Conservation (phyloP, 352 stramenopile species). For the Bremia lactucae region DNA sequence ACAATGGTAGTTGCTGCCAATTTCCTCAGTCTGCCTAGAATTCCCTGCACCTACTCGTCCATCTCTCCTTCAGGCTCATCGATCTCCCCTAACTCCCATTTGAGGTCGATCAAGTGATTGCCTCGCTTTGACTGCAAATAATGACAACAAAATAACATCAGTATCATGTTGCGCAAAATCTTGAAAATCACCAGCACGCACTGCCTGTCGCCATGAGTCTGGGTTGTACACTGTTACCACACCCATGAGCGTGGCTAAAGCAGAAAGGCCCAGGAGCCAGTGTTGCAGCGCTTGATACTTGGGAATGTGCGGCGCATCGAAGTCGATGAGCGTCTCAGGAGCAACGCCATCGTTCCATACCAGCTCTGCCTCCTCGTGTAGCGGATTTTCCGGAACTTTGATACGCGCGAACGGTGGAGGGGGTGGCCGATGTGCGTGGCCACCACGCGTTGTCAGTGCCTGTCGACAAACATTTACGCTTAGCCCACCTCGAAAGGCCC, state of each 20-base stretch:
- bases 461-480: conserved; percentile 44
- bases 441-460: conserved; percentile 35
- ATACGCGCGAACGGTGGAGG: conserved; percentile 76
- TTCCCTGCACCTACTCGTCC: conserved; percentile 37
- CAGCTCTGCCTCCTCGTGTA: conserved; percentile 72
- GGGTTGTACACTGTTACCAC: conserved; percentile 76
- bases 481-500: conserved; percentile 47
- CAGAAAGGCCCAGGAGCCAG: conserved; percentile 43
- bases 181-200: conserved; percentile 19
- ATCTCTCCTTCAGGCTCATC: conserved; percentile 78
- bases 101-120: conserved; percentile 65
- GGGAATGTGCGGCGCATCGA: conserved; percentile 77
- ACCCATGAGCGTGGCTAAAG: conserved; percentile 59
- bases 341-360: conserved; percentile 84
- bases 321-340: conserved; percentile 83
- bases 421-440: conserved; percentile 51
- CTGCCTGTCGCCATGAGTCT: conserved; percentile 68
- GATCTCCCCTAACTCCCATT: conserved; percentile 68
- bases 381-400: conserved; percentile 38
- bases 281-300: conserved; percentile 66
- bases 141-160: conserved; percentile 5
- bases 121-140: conserved; percentile 49
- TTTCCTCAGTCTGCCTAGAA: background rate
- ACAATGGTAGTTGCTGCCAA: conserved; percentile 1
- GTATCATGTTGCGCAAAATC: background rate